These are phyloP conservation scores for Ganoderma lingzhi DNA, from an alignment of 1,284 basidiomycete species.

Conservation along the genomic window DNA sequence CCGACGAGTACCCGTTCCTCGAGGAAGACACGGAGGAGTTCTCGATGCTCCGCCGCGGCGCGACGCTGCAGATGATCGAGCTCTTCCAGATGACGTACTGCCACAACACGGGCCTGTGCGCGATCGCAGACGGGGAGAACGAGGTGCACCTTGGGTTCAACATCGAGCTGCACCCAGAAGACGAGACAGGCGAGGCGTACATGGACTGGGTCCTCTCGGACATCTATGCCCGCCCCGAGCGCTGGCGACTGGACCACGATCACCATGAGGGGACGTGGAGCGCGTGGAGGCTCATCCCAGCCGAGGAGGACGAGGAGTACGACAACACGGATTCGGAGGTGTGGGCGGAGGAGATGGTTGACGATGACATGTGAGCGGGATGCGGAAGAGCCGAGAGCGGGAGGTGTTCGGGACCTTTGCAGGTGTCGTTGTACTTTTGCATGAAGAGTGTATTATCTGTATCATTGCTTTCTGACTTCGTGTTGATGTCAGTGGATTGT, in stretches of 20 bases:
- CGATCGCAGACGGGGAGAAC: constrained; percentile 49
- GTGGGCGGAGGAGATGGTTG: constrained; percentile 42
- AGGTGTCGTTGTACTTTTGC: constrained; percentile 8
- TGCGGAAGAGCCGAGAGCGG: background rate
- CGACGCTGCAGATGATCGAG: constrained; percentile 63
- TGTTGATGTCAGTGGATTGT: background rate
- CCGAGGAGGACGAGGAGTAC: constrained; percentile 53
- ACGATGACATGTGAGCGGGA: constrained; percentile 22
- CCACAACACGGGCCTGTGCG: constrained; percentile 57
- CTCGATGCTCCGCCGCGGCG: constrained; percentile 67
- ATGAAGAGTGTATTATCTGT: background rate
- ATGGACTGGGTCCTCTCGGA: constrained; percentile 59
- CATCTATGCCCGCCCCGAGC: constrained; percentile 54
- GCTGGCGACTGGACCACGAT: constrained; percentile 56
- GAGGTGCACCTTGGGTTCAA: constrained; percentile 73
- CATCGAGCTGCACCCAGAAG: constrained; percentile 55
- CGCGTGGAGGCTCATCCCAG: constrained; percentile 56
- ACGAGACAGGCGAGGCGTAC: constrained; percentile 59
- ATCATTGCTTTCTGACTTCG: constrained; percentile 5
- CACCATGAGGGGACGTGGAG: constrained; percentile 48
- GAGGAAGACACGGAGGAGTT: constrained; percentile 48
- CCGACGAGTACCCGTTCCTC: constrained; percentile 46
- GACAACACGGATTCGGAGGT: constrained; percentile 62
- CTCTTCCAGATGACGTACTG: constrained; percentile 62
- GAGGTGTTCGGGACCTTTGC: background rate